A percentile compares a stretch with the other conserved stretches of the same genome.
These are phyloP conservation scores for Vicia villosa DNA, from an alignment of 306 rosid genomes.

Conservation along the genomic window DNA sequence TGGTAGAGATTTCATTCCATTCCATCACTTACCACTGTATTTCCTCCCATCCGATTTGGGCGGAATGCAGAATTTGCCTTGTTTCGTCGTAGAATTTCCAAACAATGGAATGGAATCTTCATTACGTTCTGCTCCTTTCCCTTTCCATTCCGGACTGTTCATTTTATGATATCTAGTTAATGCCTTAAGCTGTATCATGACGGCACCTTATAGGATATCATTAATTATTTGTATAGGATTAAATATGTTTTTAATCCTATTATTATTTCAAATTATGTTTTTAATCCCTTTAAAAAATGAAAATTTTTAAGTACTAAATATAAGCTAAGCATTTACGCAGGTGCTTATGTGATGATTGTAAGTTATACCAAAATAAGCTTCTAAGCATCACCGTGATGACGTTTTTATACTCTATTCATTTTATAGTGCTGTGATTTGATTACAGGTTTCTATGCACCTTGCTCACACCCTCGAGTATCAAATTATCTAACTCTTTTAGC, in stretches of 20 bases:
- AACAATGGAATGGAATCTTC: too few species aligned
- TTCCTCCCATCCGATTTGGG: too few species aligned
- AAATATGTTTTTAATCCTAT: neutral
- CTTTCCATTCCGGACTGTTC: too few species aligned
- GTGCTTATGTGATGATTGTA: neutral
- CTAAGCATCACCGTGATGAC: neutral
- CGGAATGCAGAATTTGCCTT: too few species aligned
- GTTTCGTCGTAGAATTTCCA: too few species aligned
- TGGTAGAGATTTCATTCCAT: too few species aligned
- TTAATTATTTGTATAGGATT: neutral
- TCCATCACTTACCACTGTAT: too few species aligned
- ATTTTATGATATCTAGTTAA: too few species aligned
- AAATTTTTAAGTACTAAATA: neutral
- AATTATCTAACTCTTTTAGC: constrained; percentile 74
- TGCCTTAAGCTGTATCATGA: neutral
- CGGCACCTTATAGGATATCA: neutral
- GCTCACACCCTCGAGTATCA: constrained; percentile 83
- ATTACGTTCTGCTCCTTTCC: too few species aligned
- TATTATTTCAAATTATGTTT: neutral
- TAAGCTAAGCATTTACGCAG: too few species aligned
- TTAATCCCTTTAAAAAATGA: neutral
- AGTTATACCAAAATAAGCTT: neutral
- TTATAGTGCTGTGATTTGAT: constrained; percentile 27
- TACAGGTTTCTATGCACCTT: constrained; percentile 90
- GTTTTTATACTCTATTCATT: constrained; percentile 14